A percentile compares a stretch with the other conserved stretches of the same genome.
Evolutionary conservation across 345 rosid genomes (phyloP).

Genomic region (Ceriops zippeliana): DNA sequence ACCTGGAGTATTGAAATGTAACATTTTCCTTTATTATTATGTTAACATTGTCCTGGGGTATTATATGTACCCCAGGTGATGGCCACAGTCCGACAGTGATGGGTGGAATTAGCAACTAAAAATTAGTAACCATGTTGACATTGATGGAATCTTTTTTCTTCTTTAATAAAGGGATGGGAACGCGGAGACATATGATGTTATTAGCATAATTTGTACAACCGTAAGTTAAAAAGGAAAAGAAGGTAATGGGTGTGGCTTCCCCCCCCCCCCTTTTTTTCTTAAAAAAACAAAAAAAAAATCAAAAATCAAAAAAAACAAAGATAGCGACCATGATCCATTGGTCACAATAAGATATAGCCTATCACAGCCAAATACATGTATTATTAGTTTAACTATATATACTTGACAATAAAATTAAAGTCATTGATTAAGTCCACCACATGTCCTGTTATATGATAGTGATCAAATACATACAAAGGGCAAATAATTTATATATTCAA

Average conservation of each 20-base stretch:
- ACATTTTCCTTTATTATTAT: neutral
- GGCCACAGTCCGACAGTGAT: no score
- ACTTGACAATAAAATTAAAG: neutral
- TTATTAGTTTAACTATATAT: neutral
- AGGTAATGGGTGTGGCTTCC: neutral
- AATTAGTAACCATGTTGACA: neutral
- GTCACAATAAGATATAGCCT: neutral
- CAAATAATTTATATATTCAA: neutral
- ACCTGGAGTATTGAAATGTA: no score
- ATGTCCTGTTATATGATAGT: neutral
- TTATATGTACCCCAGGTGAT: neutral
- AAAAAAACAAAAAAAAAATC: no score
- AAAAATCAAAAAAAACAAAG: no score
- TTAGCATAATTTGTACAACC: no score
- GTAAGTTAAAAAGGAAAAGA: neutral
- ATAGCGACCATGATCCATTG: no score
- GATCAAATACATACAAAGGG: neutral
- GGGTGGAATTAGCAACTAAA: neutral
- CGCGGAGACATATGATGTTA: constrained; percentile 18
- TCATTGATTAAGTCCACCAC: neutral
- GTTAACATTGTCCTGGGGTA: no score
- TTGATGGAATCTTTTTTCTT: neutral
- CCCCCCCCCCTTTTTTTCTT: neutral
- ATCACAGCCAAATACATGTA: neutral
- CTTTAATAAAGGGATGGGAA: constrained; percentile 23